Evolutionary conservation across 805 yeast species (phyloP), one percentile per base, ranked within the genome.

Genomic region (Cyberlindnera petersonii): DNA sequence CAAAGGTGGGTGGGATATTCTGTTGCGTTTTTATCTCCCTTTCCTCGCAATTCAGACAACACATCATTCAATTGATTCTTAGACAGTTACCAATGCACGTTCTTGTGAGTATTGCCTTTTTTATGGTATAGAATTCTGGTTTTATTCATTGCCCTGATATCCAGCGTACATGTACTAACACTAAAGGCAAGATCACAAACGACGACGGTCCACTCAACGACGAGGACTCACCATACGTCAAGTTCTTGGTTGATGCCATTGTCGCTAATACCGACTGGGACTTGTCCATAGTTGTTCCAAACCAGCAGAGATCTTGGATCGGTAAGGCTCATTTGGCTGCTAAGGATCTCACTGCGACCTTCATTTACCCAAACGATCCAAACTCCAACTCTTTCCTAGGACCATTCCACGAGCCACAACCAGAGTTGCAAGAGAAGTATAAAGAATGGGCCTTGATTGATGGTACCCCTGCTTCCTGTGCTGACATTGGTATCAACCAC

Each of bases 281-380:
- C 20, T 63, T 89, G 23, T 78, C 88, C 18, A 79, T 89, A 16
- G 88, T 82, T 20, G 82, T 93, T 3, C 98, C 98, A 10, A 64
- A 69, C 44, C 74, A 79, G 37, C 95, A 86, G 50, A 65, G 93
- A 51, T 89, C 97, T 11, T 93, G 98, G 98, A 91, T 88, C 41
- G 96, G 96, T 26, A 93, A 93, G 60, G 98, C 98, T 6, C 97
- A 89, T 66, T 79, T 93, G 54, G 94, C 94, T 0, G 91, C 87
- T 6, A 72, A 74, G 46, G 72, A 76, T 20, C 65, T 83, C 28
- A 64, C 75, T 3, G 75, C 83, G 2, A 67, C 75, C 2, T 85
- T 77, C 55, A 68, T 82, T n/a, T 85, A 85, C 52, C 72, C 84
- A 15, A 69, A 75, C 1, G 59, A 68, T 13, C 56, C 62, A 15